Percentiles rank a stretch among this genome's conserved stretches.
Evolutionary conservation across 345 rosid species (phyloP).

Genomic region (Dimocarpus longan): DNA sequence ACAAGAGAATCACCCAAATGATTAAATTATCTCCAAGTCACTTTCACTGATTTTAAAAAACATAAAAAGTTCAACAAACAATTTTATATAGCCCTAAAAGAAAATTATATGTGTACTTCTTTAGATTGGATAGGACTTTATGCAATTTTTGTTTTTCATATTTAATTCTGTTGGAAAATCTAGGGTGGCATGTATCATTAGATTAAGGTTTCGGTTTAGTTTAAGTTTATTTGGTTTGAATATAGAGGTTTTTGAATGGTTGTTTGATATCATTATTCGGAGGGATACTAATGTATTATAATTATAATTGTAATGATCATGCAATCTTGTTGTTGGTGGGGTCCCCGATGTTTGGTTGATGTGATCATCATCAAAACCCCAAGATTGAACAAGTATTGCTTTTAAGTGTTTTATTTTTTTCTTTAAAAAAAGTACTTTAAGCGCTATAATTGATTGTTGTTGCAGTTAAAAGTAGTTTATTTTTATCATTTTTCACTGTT

Average conservation of each 20-base stretch:
- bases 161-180: background rate
- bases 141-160: background rate
- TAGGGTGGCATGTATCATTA: too few species aligned
- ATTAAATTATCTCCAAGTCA: background rate
- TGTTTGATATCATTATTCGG: constrained; percentile 3
- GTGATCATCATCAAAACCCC: background rate
- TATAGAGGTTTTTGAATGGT: background rate
- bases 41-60: background rate
- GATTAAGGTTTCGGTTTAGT: background rate
- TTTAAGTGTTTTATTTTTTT: too few species aligned
- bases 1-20: background rate
- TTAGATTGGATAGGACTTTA: background rate
- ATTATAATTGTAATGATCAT: too few species aligned
- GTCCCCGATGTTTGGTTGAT: background rate
- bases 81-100: too few species aligned
- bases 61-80: background rate
- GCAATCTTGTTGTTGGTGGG: background rate
- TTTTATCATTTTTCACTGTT: too few species aligned
- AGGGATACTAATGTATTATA: too few species aligned
- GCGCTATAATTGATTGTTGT: too few species aligned
- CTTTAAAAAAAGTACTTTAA: too few species aligned
- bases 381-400: background rate
- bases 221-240: constrained; percentile 9
- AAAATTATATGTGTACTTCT: background rate
- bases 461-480: too few species aligned